Base-by-base conservation (phyloP, 805 yeast genomes). In the Candida endomychidarum region DNA sequence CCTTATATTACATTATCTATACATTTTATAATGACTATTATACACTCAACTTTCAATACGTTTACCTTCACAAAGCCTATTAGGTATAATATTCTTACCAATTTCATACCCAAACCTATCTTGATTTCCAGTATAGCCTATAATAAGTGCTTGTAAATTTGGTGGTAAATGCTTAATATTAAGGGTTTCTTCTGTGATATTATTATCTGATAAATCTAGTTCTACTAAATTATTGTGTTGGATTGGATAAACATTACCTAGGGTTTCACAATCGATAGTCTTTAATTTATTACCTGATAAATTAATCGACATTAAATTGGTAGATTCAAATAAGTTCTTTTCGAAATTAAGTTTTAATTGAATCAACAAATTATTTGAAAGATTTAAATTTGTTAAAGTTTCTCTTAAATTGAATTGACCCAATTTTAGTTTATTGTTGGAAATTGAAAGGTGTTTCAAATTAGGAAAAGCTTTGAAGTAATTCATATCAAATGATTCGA, bases 41-140 rank as follows among this genome's bases (percentile, higher is more conserved):
- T 26, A 30, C 19, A 20, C 20, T 12, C 26, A 26, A 26, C 22
- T 20, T 11, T 38, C 41, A 8, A 38, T 38, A 14, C 41, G 12
- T 32, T 53, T 53, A 2, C 49, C 54, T 6, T 15, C 18, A 36
- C 54, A 51, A 14, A 45, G 22, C 4, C 32, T n/a, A 17, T 34
- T 32, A 6, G 37, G 17, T 9, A 51, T 36, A 10, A 52, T 37
- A 26, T 51, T 52, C 14, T 40, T 34, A 12, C 50, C 54, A 17
- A 52, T 49, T 20, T 51, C 58, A 28, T 53, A 53, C 2, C 57
- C 58, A 41, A 47, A 53, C 19, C 31, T 38, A 37, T 53, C 57
- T 34, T 48, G 53, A 3, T 25, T 12, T 1, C 57, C 54, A 2
- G 48, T 42, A 25, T 33, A 26, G 1, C 52, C 56, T 8, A 47